Conservation (phyloP, 768 basidiomycete species). For the Mycena kentingensis region DNA sequence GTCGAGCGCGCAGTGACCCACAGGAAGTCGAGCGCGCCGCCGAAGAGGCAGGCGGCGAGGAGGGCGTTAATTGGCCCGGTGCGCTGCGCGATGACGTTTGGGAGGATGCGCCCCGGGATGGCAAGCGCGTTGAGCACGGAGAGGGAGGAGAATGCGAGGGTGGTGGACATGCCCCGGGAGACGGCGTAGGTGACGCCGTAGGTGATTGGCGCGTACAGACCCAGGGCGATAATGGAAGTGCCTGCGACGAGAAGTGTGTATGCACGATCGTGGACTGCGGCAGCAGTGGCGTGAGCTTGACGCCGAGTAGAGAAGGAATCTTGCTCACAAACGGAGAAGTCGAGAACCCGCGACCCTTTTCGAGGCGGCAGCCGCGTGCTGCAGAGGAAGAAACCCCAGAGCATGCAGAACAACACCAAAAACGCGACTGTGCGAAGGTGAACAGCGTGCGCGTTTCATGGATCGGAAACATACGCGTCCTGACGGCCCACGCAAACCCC, state of each 20-base stretch:
- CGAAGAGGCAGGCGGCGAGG: conserved; percentile 8
- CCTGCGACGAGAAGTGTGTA: conserved; percentile 21
- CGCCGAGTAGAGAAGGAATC: no score
- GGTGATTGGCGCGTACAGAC: conserved; percentile 20
- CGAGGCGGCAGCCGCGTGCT: conserved; percentile 18
- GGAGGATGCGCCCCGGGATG: conserved; percentile 15
- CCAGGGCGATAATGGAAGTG: conserved; percentile 10
- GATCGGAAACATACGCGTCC: conserved; percentile 17
- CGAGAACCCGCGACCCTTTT: conserved; percentile 12
- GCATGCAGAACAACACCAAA: conserved; percentile 16
- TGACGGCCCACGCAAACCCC: conserved; percentile 29
- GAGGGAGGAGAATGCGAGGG: conserved; percentile 20
- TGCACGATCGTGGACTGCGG: conserved; percentile 12
- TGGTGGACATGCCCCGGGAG: conserved; percentile 12
- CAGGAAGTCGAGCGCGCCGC: conserved; percentile 8
- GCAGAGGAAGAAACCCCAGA: conserved; percentile 18
- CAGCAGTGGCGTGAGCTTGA: background rate
- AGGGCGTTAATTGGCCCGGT: conserved; percentile 21
- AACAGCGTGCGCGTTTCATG: background rate
- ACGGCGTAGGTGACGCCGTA: conserved; percentile 22
- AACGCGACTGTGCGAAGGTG: conserved; percentile 14
- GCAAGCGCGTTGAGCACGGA: conserved; percentile 22
- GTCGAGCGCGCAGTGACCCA: conserved; percentile 10
- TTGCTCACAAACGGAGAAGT: conserved; percentile 22
- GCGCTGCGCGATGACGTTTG: conserved; percentile 15